Evolutionary conservation across 441 rosid genomes (phyloP).

Genomic region (Theobroma grandiflorum): DNA sequence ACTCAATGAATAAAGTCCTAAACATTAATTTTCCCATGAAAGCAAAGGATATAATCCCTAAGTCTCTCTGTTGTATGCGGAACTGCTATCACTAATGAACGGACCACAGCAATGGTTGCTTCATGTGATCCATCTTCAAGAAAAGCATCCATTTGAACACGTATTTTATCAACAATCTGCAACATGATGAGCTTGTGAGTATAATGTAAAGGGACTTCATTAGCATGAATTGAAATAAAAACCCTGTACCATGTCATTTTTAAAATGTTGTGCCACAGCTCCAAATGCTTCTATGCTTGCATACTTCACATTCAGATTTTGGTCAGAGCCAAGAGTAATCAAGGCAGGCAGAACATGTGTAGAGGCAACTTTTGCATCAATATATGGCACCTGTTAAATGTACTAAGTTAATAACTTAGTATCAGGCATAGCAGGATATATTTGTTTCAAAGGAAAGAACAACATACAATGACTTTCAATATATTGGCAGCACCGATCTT

Average conservation of each 20-base stretch:
- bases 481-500: conserved; percentile 81
- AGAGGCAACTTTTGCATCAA: conserved; percentile 86
- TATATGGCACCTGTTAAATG: conserved; percentile 70
- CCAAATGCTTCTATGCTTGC: conserved; percentile 99
- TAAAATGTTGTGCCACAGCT: conserved; percentile 95
- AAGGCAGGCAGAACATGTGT: conserved; percentile 90
- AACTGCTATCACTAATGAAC: conserved; percentile 83
- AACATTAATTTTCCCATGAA: conserved; percentile 8
- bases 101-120: conserved; percentile 91
- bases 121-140: conserved; percentile 99
- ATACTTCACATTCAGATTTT: conserved; percentile 88
- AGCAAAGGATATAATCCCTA: conserved; percentile 85
- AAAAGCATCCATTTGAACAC: conserved; percentile 99
- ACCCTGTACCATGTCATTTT: conserved; percentile 76
- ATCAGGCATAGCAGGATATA: conserved; percentile 23
- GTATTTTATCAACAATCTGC: conserved; percentile 98
- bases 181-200: conserved; percentile 30
- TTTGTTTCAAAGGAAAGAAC: conserved; percentile 29
- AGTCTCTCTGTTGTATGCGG: conserved; percentile 94
- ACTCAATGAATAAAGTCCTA: not conserved
- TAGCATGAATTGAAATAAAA: conserved; percentile 23
- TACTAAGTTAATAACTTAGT: conserved; percentile 22
- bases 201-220: conserved; percentile 16
- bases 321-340: conserved; percentile 98
- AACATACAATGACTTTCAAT: conserved; percentile 85